Evolutionary conservation across 129 eudicot genomes (phyloP).

Genomic region (Tagetes erecta): DNA sequence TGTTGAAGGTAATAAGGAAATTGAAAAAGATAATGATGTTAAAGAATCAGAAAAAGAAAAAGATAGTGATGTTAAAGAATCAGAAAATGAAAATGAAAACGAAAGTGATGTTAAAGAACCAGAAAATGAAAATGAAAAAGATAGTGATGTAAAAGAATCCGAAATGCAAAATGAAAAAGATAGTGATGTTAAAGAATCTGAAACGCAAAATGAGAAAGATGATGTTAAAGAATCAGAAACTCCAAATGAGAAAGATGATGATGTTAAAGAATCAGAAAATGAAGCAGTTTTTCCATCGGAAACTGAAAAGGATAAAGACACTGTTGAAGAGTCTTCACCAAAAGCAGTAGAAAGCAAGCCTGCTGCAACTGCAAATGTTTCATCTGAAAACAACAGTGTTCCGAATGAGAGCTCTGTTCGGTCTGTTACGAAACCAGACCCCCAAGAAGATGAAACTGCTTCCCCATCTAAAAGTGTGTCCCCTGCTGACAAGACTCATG

Average conservation of each 20-base stretch:
- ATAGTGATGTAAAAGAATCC: conserved; percentile 21
- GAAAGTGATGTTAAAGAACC: not conserved
- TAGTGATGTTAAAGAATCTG: not conserved
- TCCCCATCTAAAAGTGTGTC: conserved; percentile 47
- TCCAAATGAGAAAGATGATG: not conserved
- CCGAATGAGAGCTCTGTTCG: conserved; percentile 48
- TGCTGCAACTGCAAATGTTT: conserved; percentile 28
- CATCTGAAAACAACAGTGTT: conserved; percentile 34
- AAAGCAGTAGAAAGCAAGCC: conserved; percentile 41
- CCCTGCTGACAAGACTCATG: conserved; percentile 43
- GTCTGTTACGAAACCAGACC: conserved; percentile 32
- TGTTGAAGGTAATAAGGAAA: conserved; percentile 43
- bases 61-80: conserved; percentile 17
- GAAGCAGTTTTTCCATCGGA: conserved; percentile 41
- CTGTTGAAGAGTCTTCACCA: conserved; percentile 39
- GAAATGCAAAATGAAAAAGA: not conserved
- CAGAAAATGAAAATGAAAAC: conserved; percentile 1
- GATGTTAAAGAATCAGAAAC: conserved; percentile 25
- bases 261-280: not conserved
- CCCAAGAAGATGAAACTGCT: conserved; percentile 44
- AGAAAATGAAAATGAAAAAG: conserved; percentile 29
- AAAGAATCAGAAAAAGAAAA: not conserved
- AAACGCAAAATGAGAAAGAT: not conserved
- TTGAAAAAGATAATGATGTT: conserved; percentile 25
- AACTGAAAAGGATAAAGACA: conserved; percentile 33